These are phyloP conservation scores for Naegleria fowleri DNA, from an alignment of 208 protist species.

Conservation along the genomic window DNA sequence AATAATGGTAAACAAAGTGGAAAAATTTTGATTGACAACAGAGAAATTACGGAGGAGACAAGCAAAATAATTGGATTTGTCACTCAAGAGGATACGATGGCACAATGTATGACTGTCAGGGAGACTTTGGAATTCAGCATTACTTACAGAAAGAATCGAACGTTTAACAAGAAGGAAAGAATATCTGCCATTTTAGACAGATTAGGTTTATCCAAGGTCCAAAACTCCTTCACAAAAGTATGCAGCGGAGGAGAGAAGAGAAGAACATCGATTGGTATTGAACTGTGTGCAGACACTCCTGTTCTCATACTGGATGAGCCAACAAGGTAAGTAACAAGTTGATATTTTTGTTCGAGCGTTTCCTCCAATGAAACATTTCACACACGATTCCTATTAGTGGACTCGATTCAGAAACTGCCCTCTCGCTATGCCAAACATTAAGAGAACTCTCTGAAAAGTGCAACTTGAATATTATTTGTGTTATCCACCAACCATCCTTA, in stretches of 20 bases:
- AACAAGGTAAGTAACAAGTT: constrained; percentile 46
- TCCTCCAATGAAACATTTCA: too few species aligned
- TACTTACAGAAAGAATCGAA: constrained; percentile 59
- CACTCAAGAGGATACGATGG: constrained; percentile 79
- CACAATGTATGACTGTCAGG: constrained; percentile 68
- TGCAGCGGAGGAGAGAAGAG: constrained; percentile 32
- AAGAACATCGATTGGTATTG: constrained; percentile 22
- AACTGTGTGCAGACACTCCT: background rate
- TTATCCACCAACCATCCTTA: constrained; percentile 64
- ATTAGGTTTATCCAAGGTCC: constrained; percentile 59
- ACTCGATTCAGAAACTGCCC: constrained; percentile 50
- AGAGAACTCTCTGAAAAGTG: constrained; percentile 44
- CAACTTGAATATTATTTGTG: constrained; percentile 50
- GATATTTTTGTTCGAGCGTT: too few species aligned
- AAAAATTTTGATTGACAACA: background rate
- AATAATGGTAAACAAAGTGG: background rate
- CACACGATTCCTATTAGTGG: too few species aligned
- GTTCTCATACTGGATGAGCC: constrained; percentile 41
- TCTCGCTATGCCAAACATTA: constrained; percentile 31
- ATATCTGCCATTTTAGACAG: constrained; percentile 60
- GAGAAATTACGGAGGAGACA: background rate
- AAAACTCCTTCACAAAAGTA: constrained; percentile 52
- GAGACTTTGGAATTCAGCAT: constrained; percentile 57
- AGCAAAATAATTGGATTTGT: constrained; percentile 58
- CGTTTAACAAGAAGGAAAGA: constrained; percentile 53